Percentiles rank a stretch among this genome's conserved stretches.
Evolutionary conservation across 2,329 filamentous ascomycete genomes (phyloP).

Genomic region (Hirsutella thompsonii): DNA sequence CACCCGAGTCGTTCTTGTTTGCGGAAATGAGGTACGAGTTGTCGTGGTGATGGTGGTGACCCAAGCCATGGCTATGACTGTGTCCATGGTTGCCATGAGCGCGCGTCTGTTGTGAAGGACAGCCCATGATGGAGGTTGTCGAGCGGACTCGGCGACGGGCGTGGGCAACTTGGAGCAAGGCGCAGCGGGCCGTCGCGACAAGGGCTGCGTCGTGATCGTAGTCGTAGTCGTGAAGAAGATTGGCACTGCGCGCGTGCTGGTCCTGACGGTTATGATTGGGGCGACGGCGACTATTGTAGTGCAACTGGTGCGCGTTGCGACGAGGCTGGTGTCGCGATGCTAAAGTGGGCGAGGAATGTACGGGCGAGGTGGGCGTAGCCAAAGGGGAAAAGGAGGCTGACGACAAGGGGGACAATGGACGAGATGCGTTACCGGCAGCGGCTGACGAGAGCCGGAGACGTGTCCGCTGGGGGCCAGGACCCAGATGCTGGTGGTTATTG

Average conservation of each 20-base stretch:
- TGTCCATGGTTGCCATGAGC: constrained; percentile 24
- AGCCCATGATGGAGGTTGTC: constrained; percentile 14
- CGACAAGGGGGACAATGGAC: neutral
- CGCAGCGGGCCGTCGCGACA: constrained; percentile 2
- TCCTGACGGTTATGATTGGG: neutral
- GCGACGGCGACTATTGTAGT: constrained; percentile 1
- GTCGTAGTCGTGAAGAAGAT: neutral
- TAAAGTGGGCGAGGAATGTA: neutral
- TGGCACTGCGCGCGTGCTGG: neutral
- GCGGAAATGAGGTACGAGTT: constrained; percentile 88
- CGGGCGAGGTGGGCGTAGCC: too few relatives aligned
- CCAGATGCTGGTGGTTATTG: neutral
- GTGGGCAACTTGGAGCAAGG: constrained; percentile 9
- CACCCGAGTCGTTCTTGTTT: constrained; percentile 58
- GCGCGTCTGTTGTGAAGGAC: constrained; percentile 18
- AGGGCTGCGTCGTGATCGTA: constrained; percentile 1
- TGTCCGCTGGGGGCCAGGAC: neutral
- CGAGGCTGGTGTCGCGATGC: neutral
- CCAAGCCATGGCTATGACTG: constrained; percentile 24
- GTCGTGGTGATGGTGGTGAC: constrained; percentile 66
- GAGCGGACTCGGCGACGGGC: constrained; percentile 10
- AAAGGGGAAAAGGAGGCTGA: neutral
- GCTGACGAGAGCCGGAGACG: neutral
- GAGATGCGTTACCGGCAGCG: neutral
- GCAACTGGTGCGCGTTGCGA: neutral